These are phyloP conservation scores for Talaromyces sp. DNA, from an alignment of 2,329 filamentous ascomycete species.

Conservation along the genomic window DNA sequence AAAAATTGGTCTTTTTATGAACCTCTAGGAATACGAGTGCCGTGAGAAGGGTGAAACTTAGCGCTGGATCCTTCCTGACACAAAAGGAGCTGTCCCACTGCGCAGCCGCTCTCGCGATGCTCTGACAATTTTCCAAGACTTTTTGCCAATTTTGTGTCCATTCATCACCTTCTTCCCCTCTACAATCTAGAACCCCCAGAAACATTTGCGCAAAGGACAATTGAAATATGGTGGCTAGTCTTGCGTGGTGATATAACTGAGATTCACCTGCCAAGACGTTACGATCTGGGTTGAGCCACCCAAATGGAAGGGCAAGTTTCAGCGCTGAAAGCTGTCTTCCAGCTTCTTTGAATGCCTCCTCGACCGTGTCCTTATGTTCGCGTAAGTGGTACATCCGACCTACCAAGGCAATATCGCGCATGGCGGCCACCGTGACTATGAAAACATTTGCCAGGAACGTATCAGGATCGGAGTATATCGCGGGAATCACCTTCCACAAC, in stretches of 20 bases:
- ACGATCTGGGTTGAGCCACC: slow-evolving; percentile 1
- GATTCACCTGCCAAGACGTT: neutral
- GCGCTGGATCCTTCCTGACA: slow-evolving; percentile 33
- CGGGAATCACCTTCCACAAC: neutral
- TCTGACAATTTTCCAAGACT: slow-evolving; percentile 30
- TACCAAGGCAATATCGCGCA: neutral
- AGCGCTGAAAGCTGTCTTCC: slow-evolving; percentile 1
- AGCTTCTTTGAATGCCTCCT: neutral
- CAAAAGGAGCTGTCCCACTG: slow-evolving; percentile 34
- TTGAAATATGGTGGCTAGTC: slow-evolving; percentile 4
- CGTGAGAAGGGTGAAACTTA: slow-evolving; percentile 31
- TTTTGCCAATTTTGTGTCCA: slow-evolving; percentile 30
- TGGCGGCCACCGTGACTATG: neutral
- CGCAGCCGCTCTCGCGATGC: slow-evolving; percentile 28
- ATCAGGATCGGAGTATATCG: neutral
- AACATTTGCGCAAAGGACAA: neutral
- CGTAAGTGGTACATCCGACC: neutral
- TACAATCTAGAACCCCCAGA: slow-evolving; percentile 16
- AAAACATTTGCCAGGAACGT: neutral
- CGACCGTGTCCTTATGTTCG: neutral
- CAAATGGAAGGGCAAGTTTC: neutral
- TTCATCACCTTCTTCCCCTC: slow-evolving; percentile 24
- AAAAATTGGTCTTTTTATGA: slow-evolving; percentile 19
- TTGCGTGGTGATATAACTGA: neutral
- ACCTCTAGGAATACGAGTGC: slow-evolving; percentile 31